These are phyloP conservation scores for Echinochloa phyllopogon DNA, from an alignment of 176 grass and related monocot species.

Conservation along the genomic window DNA sequence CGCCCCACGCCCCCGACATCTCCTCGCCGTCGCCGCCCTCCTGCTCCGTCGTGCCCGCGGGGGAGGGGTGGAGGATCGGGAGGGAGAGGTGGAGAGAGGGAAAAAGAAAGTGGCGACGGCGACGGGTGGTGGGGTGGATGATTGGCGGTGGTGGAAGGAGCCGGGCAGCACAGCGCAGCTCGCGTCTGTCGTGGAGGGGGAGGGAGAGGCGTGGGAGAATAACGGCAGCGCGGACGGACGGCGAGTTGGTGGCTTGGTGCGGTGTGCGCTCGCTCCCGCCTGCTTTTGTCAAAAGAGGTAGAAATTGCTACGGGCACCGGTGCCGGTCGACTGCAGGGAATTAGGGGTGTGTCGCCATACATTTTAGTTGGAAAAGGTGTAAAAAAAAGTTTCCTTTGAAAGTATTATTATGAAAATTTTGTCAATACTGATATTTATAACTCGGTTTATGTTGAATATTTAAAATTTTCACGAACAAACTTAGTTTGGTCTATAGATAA, in stretches of 20 bases:
- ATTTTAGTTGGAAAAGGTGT: not conserved
- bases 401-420: not conserved
- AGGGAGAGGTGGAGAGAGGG: not conserved
- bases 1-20: slow-evolving; percentile 78
- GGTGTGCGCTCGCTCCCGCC: slow-evolving; percentile 33
- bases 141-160: slow-evolving; percentile 41
- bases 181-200: slow-evolving; percentile 18
- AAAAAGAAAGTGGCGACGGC: not conserved
- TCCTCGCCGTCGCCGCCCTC: not conserved
- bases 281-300: slow-evolving; percentile 28
- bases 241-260: slow-evolving; percentile 47
- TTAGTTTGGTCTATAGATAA: not conserved
- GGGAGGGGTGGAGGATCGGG: slow-evolving; percentile 12
- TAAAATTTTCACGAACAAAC: not conserved
- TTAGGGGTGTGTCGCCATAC: not conserved
- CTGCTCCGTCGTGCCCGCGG: not conserved
- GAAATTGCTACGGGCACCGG: slow-evolving; percentile 32
- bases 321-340: not conserved
- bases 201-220: slow-evolving; percentile 24
- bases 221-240: slow-evolving; percentile 52
- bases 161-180: slow-evolving; percentile 46
- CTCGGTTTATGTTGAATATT: not conserved
- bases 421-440: not conserved
- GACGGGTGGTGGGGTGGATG: slow-evolving; percentile 42
- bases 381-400: not conserved